These are phyloP conservation scores for Aspergillus coremiiformis DNA, from an alignment of 495 filamentous ascomycete species.

Conservation along the genomic window DNA sequence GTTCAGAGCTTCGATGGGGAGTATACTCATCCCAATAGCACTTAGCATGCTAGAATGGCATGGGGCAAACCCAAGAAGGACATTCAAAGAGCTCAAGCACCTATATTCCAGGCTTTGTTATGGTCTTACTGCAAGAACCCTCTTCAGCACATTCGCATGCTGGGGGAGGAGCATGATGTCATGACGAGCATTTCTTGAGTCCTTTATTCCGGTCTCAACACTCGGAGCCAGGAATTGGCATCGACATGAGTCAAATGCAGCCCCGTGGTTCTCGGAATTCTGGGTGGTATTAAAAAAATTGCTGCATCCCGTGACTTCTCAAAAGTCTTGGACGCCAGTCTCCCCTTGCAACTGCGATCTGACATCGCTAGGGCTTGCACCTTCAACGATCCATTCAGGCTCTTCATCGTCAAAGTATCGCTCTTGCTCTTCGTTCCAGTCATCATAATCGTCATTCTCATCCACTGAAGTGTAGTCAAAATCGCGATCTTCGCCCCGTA, in stretches of 20 bases:
- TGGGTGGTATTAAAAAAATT: neutral
- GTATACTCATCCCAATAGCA: no score
- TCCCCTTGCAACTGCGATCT: constrained; percentile 48
- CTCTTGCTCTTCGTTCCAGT: constrained; percentile 54
- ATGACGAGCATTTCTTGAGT: neutral
- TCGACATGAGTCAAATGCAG: neutral
- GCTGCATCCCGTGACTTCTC: constrained; percentile 10
- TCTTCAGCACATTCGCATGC: neutral
- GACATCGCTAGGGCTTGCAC: constrained; percentile 29
- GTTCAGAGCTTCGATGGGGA: no score
- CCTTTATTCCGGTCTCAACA: neutral
- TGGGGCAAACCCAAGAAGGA: neutral
- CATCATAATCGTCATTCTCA: constrained; percentile 61
- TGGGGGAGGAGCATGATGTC: neutral
- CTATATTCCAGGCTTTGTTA: neutral
- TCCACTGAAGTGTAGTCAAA: constrained; percentile 70
- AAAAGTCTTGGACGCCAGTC: constrained; percentile 80
- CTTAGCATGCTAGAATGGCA: neutral
- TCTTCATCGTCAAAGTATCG: constrained; percentile 74
- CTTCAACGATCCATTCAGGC: constrained; percentile 51
- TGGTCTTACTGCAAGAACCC: neutral
- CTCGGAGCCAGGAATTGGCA: neutral
- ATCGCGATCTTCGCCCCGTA: constrained; percentile 63
- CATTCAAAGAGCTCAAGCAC: neutral
- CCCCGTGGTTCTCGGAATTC: neutral